Evolutionary conservation across 345 rosid genomes (phyloP), one percentile per base, ranked within the genome.

Genomic region (Luvunga scandens): DNA sequence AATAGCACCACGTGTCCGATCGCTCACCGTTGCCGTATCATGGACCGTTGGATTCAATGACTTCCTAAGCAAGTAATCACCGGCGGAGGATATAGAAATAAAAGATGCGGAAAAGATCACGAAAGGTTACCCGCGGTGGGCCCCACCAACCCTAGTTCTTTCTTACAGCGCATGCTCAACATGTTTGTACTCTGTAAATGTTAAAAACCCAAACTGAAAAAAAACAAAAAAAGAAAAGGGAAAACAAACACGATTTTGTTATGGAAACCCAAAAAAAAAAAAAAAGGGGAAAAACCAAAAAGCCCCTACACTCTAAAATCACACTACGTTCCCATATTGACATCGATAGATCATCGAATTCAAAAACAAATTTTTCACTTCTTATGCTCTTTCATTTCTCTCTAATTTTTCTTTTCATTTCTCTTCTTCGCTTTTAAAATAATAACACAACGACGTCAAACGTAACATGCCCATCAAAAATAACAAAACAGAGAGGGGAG

Each of bases 231-330:
- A 38, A 33, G 24, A 2, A 38, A 33, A 27, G 33, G 63, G 59
- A 14, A 25, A 50, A 38, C 22, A 6, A 6, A 24, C 55, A 5
- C 7, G 18, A 18, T 53, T 53, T 53, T 53, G 19, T 18, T 50
- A 38, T 9, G 19, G 16, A 42, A 45, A 10, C 3, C 1, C 3
- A 10, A 12, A 39, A 2, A 0, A 45, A 6, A 75, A 63, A 13
- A 0, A 42, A 42, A 4, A 66, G 42, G 9, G 0, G 2, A 2
- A 6, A 66, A 63, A 13, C 22, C 27, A 62, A 60, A 77, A 73
- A 81, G 80, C 85, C 86, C 86, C 86, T 79, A 77, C 81, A 57
- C 64, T 39, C 66, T 50, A 34, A 72, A 56, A 72, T 10, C 48
- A 57, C 66, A 22, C 31, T 57, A 1, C 31, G 50, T 34, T 57